Base-by-base conservation (phyloP, 2,329 filamentous ascomycete species). In the Diaporthe citrichinensis region DNA sequence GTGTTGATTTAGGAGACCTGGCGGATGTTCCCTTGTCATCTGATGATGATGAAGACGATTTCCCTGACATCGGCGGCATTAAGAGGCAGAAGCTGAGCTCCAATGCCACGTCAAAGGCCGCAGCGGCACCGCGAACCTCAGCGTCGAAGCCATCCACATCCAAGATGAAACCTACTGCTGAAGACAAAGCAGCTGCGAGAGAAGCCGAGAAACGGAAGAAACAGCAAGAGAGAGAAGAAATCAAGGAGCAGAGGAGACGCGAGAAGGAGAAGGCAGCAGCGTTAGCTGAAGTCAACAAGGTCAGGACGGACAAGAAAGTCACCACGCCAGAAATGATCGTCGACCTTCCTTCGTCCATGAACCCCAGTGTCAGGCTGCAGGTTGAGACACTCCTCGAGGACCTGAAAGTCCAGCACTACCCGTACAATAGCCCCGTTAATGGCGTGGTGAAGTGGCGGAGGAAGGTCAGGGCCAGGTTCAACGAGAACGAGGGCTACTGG, bases 271-370 rank as follows among this genome's bases (percentile, higher is more conserved):
- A 87, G 4, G 91, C 90, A 15, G 90, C 90, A 9, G 93, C 94
- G 10, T 84, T 96, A 31, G 91, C 91, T 4, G 92, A 94, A 77
- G 93, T 92, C 57, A 96, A 96, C 83, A 95, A 93, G 80, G 84
- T 92, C 14, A 91, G 91, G 71, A 91, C 90, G 0, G 92, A 95
- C 84, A 95, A 94, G 84, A 95, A 94, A 78, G 85, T 92, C 0
- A 93, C 94, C 0, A 90, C 92, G 0, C 89, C 89, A 0, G 94
- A 97, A 82, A 96, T 97, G 94, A 92, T 96, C 69, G 88, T 95
- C 2, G 90, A 94, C 78, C 85, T 96, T 34, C 90, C 94, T 0
- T 83, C 84, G 0, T 88, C 87, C 2, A 84, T 96, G 1, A 83
- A 88, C 31, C 82, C 87, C 0, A 85, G 83, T 0, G 80, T 88